Evolutionary conservation across 78 protist species (phyloP), one percentile per base, ranked within the genome.

Genomic region (Speleostelium caveatum): DNA sequence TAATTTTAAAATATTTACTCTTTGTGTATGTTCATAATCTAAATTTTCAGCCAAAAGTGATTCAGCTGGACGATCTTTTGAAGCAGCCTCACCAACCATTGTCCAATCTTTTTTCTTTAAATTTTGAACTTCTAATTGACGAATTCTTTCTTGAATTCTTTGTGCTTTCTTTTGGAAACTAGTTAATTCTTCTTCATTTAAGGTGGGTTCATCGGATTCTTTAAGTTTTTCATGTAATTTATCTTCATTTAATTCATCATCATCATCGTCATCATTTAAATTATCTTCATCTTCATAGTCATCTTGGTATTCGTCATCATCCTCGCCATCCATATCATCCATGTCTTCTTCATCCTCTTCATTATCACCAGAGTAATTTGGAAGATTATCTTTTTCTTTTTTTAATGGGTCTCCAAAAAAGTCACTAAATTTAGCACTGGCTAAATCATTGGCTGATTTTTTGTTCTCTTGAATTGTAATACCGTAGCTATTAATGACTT

Each of bases 11-110:
- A 12, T 19, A 30, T n/a, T 33, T 41, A 58, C 42, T 62, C 59
- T 86, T 76, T 76, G 93, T 39, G 93, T 75, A 38, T 69, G 75
- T 56, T 93, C 95, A 72, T 63, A 93, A 72, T 93, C 95, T 51
- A 93, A 58, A 26, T 19, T 28, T 36, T 73, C 79, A 30, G 53
- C 71, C 17, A 93, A 76, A 5, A 93, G 83, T 10, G 92, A 78
- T 36, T 92, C 86, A 3, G 21, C 58, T 0, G 96, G 96, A 69
- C 96, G 93, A 41, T 76, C 78, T 39, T n/a, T 53, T 33, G 94
- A 79, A 21, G 55, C 26, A 22, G 74, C 66, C 49, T 75, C 91
- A 83, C 91, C 91, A 83, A 69, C 38, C 22, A 83, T 61, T 16
- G 91, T 83, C 91, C 91, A 83, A 21, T 83, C 75, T 74, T 83